Evolutionary conservation across 176 grass and related monocot species (phyloP).

Genomic region (Puya raimondii): DNA sequence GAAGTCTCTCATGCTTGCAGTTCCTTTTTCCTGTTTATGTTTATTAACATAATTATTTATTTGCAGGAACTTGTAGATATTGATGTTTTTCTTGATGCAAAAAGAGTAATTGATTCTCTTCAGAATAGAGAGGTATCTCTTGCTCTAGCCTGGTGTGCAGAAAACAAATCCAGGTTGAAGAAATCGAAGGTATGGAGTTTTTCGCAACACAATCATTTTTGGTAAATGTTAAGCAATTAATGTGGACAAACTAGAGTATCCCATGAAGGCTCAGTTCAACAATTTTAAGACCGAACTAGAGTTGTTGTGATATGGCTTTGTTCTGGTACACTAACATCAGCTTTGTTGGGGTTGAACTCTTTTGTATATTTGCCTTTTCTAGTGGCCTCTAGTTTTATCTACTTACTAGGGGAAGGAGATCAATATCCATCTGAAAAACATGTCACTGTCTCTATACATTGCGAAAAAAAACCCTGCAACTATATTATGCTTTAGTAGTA

Average conservation of each 20-base stretch:
- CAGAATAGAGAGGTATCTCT: constrained; percentile 69
- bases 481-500: no score
- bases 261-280: neutral
- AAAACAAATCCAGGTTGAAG: constrained; percentile 96
- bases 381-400: neutral
- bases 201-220: neutral
- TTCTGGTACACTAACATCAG: neutral
- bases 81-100: constrained; percentile 78
- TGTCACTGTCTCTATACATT: no score
- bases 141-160: constrained; percentile 91
- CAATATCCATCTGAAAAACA: no score
- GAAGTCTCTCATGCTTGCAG: neutral
- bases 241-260: neutral
- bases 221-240: neutral
- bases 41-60: constrained; percentile 15
- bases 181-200: constrained; percentile 78
- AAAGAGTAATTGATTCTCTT: constrained; percentile 89
- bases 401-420: neutral
- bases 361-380: neutral
- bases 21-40: neutral
- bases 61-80: constrained; percentile 82
- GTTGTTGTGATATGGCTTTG: constrained; percentile 2
- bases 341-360: neutral
- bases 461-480: no score
- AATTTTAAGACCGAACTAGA: neutral